Percentiles rank a stretch among this genome's conserved stretches.
Conservation (phyloP, 257 asterid species). For the Solanum sitiens region DNA sequence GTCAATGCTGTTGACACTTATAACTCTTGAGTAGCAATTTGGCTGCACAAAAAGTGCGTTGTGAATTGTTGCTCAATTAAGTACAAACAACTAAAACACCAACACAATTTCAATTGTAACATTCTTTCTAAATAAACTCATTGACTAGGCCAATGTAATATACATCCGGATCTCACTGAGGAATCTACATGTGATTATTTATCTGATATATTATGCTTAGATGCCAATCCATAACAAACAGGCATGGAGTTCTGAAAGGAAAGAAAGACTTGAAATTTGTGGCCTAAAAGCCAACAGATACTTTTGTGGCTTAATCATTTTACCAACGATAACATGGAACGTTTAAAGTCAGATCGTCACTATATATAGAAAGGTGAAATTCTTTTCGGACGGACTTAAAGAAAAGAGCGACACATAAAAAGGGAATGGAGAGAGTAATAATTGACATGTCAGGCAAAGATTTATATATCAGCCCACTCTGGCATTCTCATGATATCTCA, state of each 20-base stretch:
- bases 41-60: conserved; percentile 45
- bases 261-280: not conserved
- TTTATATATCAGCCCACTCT: not conserved
- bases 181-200: not conserved
- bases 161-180: not conserved
- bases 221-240: not conserved
- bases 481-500: not conserved
- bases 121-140: not conserved
- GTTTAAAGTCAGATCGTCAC: not conserved
- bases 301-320: not conserved
- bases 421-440: not conserved
- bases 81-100: not conserved
- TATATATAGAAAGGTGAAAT: not conserved
- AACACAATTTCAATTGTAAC: not conserved
- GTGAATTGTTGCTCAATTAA: not conserved
- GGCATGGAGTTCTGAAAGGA: not conserved
- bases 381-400: not conserved
- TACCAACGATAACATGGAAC: not conserved
- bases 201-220: not conserved
- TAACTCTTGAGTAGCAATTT: conserved; percentile 86
- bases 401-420: not conserved
- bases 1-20: conserved; percentile 52
- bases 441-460: not conserved
- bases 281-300: not conserved
- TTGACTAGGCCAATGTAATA: not conserved